Percentiles rank a stretch among this genome's conserved stretches.
Evolutionary conservation across 805 yeast species (phyloP).

Genomic region (Saccharomycopsis sp.): DNA sequence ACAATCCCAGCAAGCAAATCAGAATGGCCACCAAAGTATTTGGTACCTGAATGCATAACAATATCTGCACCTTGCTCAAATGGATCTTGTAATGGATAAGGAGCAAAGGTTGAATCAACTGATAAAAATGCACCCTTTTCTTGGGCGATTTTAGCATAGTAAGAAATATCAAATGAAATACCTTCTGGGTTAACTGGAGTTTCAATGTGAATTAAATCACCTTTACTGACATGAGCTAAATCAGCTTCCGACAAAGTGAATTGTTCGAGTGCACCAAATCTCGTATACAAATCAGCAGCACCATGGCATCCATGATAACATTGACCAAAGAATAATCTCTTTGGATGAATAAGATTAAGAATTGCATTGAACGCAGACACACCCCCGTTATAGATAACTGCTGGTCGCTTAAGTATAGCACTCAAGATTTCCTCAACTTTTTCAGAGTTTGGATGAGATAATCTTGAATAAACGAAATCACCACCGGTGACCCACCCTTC

Average conservation of each 20-base stretch:
- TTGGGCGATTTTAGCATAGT: conserved; percentile 68
- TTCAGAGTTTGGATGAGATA: conserved; percentile 64
- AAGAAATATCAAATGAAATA: conserved; percentile 49
- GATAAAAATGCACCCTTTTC: conserved; percentile 63
- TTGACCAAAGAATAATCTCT: conserved; percentile 62
- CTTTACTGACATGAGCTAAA: conserved; percentile 42
- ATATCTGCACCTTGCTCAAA: conserved; percentile 80
- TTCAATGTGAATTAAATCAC: conserved; percentile 77
- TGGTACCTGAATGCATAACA: conserved; percentile 90
- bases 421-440: conserved; percentile 62
- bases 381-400: conserved; percentile 72
- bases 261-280: conserved; percentile 52
- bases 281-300: conserved; percentile 52
- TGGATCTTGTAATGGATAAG: conserved; percentile 82
- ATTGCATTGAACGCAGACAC: conserved; percentile 75
- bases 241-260: conserved; percentile 40
- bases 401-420: conserved; percentile 52
- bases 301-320: conserved; percentile 86
- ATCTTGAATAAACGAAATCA: conserved; percentile 57
- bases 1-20: conserved; percentile 80
- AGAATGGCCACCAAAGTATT: conserved; percentile 94
- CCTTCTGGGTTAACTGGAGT: conserved; percentile 89
- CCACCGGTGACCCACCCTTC: conserved; percentile 25
- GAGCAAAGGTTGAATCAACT: conserved; percentile 89
- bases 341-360: conserved; percentile 64